Conservation (phyloP, 768 basidiomycete genomes). For the Auricularia heimuer region DNA sequence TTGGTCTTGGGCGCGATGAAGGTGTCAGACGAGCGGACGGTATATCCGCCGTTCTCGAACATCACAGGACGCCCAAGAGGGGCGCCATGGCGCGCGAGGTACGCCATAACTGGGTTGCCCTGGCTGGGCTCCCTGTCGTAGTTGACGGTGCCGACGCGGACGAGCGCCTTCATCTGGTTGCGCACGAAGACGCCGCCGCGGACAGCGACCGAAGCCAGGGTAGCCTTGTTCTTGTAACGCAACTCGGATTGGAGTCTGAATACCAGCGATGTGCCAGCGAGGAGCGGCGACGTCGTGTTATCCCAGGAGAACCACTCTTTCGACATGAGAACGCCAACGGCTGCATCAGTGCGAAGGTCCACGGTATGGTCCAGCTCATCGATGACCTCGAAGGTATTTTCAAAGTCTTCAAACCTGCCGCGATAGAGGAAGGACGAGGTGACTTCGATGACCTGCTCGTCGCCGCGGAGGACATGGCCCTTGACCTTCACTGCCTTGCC, state of each 20-base stretch:
- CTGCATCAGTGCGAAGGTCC: slow-evolving; percentile 60
- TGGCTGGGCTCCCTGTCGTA: slow-evolving; percentile 80
- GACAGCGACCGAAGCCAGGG: slow-evolving; percentile 72
- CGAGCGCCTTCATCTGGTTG: slow-evolving; percentile 77
- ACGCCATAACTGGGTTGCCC: slow-evolving; percentile 89
- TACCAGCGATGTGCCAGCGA: slow-evolving; percentile 71
- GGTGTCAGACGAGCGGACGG: slow-evolving; percentile 53
- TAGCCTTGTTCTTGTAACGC: slow-evolving; percentile 83
- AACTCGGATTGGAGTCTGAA: slow-evolving; percentile 85
- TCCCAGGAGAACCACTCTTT: slow-evolving; percentile 99
- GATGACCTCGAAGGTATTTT: slow-evolving; percentile 90
- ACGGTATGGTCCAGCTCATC: slow-evolving; percentile 87
- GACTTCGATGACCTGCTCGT: slow-evolving; percentile 82
- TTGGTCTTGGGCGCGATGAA: slow-evolving; percentile 87
- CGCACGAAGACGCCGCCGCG: slow-evolving; percentile 79
- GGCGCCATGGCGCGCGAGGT: slow-evolving; percentile 83
- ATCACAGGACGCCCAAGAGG: slow-evolving; percentile 68
- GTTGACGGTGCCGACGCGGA: slow-evolving; percentile 81
- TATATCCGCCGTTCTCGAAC: slow-evolving; percentile 80
- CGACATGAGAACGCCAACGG: slow-evolving; percentile 81
- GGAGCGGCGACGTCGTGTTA: slow-evolving; percentile 64
- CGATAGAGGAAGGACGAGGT: slow-evolving; percentile 95
- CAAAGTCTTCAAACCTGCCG: slow-evolving; percentile 85
- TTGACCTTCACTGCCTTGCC: slow-evolving; percentile 92
- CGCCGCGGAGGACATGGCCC: slow-evolving; percentile 69